Evolutionary conservation across 352 stramenopile genomes (phyloP).

Genomic region (Phytophthora pluvialis): DNA sequence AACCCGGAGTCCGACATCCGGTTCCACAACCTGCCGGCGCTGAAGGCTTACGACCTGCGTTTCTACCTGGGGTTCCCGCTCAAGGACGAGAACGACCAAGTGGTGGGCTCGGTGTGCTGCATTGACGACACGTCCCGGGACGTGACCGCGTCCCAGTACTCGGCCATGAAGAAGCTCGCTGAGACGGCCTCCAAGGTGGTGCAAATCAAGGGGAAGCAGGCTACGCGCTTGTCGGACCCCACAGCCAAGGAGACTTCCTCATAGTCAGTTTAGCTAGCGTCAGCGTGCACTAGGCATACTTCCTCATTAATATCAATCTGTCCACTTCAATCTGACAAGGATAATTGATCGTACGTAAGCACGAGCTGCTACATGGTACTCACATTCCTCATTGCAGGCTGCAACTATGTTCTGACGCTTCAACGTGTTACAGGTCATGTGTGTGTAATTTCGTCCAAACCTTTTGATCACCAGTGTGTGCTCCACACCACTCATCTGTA

Average conservation of each 20-base stretch:
- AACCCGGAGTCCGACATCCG: constrained; percentile 69
- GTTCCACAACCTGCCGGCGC: constrained; percentile 54
- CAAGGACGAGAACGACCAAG: constrained; percentile 47
- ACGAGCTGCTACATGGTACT: not conserved
- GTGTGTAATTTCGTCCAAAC: constrained; percentile 2
- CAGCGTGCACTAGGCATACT: not conserved
- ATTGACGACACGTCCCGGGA: constrained; percentile 49
- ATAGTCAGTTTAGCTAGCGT: constrained; percentile 6
- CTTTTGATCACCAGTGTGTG: not conserved
- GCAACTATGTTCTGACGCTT: not conserved
- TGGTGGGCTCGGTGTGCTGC: constrained; percentile 75
- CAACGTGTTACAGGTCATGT: not conserved
- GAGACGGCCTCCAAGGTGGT: constrained; percentile 56
- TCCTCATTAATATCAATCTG: constrained; percentile 29
- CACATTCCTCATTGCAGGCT: not conserved
- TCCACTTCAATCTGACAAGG: not conserved
- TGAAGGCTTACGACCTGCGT: constrained; percentile 36
- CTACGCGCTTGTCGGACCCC: constrained; percentile 2
- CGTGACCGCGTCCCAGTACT: constrained; percentile 67
- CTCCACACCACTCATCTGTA: not conserved
- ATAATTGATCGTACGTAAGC: not conserved
- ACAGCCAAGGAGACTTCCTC: constrained; percentile 2
- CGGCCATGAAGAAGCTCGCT: constrained; percentile 52
- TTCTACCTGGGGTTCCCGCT: constrained; percentile 57
- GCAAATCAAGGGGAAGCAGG: constrained; percentile 38